Evolutionary conservation across 257 asterid genomes (phyloP), one percentile per base, ranked within the genome.

Genomic region (Plectranthus barbatus): DNA sequence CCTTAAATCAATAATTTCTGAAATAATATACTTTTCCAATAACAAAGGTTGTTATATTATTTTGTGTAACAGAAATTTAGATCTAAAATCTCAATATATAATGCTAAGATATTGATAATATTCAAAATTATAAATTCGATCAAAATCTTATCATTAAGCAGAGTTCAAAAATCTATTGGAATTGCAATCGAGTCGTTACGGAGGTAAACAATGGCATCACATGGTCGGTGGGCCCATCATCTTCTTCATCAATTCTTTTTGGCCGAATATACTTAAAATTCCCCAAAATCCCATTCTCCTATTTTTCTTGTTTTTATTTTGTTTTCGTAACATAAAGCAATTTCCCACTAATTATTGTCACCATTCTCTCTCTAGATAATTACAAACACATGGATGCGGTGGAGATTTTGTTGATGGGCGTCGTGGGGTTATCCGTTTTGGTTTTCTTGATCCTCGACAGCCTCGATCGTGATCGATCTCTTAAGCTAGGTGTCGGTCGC

Each of bases 201-300:
- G 48, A 12, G 8, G 48, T 13, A 42, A 42, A 42, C 18, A 13
- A 42, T 42, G 48, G 18, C 48, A 42, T n/a, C 48, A 13, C 62
- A 34, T 56, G 62, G 5, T 11, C 5, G 0, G 18, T 6, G 47
- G 73, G 64, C 7, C 70, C 69, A n/a, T n/a, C n/a, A n/a, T n/a
- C 13, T n/a, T n/a, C 60, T 37, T 6, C 12, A 37, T 14, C 57
- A 15, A 58, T 31, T 50, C 63, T 5, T 40, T 53, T 0, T 56
- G 7, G 7, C 34, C 74, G 77, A 78, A 72, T 72, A 79, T 74
- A 56, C 80, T n/a, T n/a, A n/a, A n/a, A n/a, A n/a, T n/a, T n/a
- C 37, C 69, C 49, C 69, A 29, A 66, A 58, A 56, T 64, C 71
- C 73, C 59, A 23, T 20, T 7, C 29, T 36, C 20, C 36, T 20